Evolutionary conservation across 2,329 filamentous ascomycete genomes (phyloP), one percentile per base, ranked within the genome.

Genomic region (Aspergillus chevalieri): DNA sequence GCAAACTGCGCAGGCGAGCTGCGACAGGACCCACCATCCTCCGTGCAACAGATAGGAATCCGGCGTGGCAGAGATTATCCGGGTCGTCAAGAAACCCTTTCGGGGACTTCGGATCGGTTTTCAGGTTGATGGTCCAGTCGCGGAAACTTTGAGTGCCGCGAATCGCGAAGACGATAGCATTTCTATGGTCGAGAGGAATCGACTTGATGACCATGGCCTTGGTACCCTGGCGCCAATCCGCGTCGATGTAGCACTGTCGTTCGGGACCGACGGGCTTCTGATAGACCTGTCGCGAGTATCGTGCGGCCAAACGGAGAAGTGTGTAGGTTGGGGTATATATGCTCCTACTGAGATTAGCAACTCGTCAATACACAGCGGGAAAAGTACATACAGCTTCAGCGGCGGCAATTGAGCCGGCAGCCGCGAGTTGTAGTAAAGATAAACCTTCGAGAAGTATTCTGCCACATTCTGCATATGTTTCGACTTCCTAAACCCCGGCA

Each of bases 131-230:
- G 1, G 86, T 80, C 89, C 89, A 95, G 69, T 95, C 89, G 73
- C 87, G 83, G 58, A 93, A 87, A 6, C 82, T 86, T 21, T 88
- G 82, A 0, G 84, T 89, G 17, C 89, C 89, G 17, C 89, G 82
- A 53, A 95, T 87, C 12, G 89, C 88, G 60, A 95, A 87, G 9
- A 94, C 85, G 48, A 95, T 85, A 15, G 85, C 84, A 63, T 87
- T 82, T 72, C 85, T 83, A 59, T 88, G 78, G 61, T 93, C 88
- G 64, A 90, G 82, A 1, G 87, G 82, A 0, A 91, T 78, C 0
- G 85, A 89, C 63, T 91, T 92, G 63, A 94, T 84, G 14, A 87
- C 83, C 84, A 92, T 92, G 21, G 89, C 86, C 65, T 91, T 92
- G 1, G 87, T 86, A n/a, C 87, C 87, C 3, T 79, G 77, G 17